These are phyloP conservation scores for Starmerella roubikii DNA, from an alignment of 805 yeast species.

Conservation along the genomic window DNA sequence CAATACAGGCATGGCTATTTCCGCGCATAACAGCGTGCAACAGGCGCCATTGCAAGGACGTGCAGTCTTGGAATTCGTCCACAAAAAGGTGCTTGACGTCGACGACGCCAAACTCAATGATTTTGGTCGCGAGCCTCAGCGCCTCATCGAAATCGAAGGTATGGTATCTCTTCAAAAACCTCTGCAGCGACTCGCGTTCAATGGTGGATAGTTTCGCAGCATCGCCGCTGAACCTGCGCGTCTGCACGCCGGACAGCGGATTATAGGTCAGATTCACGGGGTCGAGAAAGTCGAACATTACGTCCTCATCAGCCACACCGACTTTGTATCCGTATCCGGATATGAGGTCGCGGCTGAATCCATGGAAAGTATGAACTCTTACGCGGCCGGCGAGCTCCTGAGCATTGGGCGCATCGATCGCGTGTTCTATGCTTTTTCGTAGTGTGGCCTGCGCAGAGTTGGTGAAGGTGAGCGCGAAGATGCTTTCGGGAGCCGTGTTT, in stretches of 20 bases:
- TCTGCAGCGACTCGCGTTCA: neutral
- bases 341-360: constrained; percentile 42
- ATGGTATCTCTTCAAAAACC: constrained; percentile 27
- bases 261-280: constrained; percentile 34
- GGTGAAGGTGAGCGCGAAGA: constrained; percentile 85
- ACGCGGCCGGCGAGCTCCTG: constrained; percentile 22
- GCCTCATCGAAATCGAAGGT: constrained; percentile 78
- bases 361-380: constrained; percentile 56
- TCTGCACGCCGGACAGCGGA: constrained; percentile 1
- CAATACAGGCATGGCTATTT: constrained; percentile 1
- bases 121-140: constrained; percentile 36
- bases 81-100: constrained; percentile 55
- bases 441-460: constrained; percentile 83
- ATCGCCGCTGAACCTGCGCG: neutral
- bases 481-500: constrained; percentile 41
- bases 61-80: constrained; percentile 84
- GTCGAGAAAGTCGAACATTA: constrained; percentile 52
- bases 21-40: constrained; percentile 1
- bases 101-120: constrained; percentile 2
- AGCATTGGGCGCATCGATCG: neutral
- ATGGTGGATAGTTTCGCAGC: neutral
- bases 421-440: constrained; percentile 39
- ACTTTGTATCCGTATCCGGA: constrained; percentile 45
- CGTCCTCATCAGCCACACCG: constrained; percentile 21
- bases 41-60: constrained; percentile 12